Percentiles rank a stretch among this genome's conserved stretches.
phyloP scores from a whole-genome alignment of 2,329 filamentous ascomycete genomes.

The Cercospora zeae-maydis region DNA sequence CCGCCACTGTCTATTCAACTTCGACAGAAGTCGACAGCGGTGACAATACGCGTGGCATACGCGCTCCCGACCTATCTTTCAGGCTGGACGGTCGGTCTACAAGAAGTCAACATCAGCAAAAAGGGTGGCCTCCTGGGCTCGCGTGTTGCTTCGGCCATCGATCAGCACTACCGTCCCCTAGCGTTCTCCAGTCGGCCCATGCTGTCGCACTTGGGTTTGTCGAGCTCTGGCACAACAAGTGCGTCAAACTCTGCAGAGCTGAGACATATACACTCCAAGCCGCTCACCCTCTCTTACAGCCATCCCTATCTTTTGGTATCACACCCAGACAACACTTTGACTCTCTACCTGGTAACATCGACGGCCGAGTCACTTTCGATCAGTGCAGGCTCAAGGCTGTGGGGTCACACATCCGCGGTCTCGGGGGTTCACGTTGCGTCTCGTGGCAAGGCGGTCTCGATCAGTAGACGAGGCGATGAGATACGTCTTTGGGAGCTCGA shows the following conservation, averaged over 20 bases:
- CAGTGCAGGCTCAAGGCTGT: constrained; percentile 70
- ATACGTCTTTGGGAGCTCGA: constrained; percentile 84
- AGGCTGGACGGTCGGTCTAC: constrained; percentile 88
- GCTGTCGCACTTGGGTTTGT: constrained; percentile 27
- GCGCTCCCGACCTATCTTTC: constrained; percentile 70
- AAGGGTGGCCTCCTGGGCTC: constrained; percentile 49
- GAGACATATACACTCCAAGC: constrained; percentile 39
- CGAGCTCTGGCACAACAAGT: constrained; percentile 11
- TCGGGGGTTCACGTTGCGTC: constrained; percentile 80
- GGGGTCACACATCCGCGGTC: constrained; percentile 89
- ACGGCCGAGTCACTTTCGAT: constrained; percentile 63
- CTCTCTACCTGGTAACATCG: constrained; percentile 76
- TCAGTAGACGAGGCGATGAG: constrained; percentile 69
- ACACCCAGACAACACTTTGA: constrained; percentile 81
- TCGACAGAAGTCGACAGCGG: constrained; percentile 59
- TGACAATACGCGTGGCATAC: constrained; percentile 83
- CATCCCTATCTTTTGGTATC: constrained; percentile 85
- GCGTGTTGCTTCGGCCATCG: constrained; percentile 50
- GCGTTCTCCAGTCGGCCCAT: constrained; percentile 35
- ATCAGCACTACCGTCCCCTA: constrained; percentile 45
- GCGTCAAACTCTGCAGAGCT: constrained; percentile 24
- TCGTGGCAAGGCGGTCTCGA: constrained; percentile 83
- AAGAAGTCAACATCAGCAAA: constrained; percentile 70
- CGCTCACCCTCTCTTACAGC: constrained; percentile 52
- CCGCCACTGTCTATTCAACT: constrained; percentile 80